phyloP scores from a whole-genome alignment of 192 early-diverging fungal genomes.

The Umbelopsis vinacea region DNA sequence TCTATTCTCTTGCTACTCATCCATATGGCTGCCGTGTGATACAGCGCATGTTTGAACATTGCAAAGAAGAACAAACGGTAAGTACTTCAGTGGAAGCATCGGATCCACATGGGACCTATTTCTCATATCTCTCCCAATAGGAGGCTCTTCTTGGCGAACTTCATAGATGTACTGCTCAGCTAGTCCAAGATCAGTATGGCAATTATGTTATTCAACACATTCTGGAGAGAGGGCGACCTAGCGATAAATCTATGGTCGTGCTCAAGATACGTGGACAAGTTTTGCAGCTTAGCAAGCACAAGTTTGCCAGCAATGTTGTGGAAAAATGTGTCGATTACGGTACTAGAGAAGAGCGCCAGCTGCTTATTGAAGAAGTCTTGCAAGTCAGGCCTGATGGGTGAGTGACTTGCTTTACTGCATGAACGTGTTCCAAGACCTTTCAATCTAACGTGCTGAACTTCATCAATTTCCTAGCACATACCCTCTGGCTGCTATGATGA shows the following conservation, averaged over 20 bases:
- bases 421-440: no score
- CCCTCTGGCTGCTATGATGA: constrained; percentile 94
- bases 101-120: background rate
- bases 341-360: constrained; percentile 79
- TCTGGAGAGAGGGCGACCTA: constrained; percentile 87
- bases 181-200: constrained; percentile 98
- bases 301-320: constrained; percentile 98
- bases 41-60: constrained; percentile 99
- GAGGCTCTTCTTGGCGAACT: constrained; percentile 90
- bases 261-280: constrained; percentile 91
- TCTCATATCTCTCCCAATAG: constrained; percentile 29
- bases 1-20: constrained; percentile 94
- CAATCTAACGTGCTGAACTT: background rate
- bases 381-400: constrained; percentile 81
- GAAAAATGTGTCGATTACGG: constrained; percentile 98
- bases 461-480: constrained; percentile 60
- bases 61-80: constrained; percentile 79
- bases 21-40: constrained; percentile 98
- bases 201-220: constrained; percentile 99
- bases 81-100: background rate
- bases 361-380: constrained; percentile 93
- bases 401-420: background rate
- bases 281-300: constrained; percentile 92
- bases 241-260: constrained; percentile 85
- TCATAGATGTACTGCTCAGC: constrained; percentile 87